Evolutionary conservation across 2,329 filamentous ascomycete genomes (phyloP).

Genomic region (Akanthomyces muscarius): DNA sequence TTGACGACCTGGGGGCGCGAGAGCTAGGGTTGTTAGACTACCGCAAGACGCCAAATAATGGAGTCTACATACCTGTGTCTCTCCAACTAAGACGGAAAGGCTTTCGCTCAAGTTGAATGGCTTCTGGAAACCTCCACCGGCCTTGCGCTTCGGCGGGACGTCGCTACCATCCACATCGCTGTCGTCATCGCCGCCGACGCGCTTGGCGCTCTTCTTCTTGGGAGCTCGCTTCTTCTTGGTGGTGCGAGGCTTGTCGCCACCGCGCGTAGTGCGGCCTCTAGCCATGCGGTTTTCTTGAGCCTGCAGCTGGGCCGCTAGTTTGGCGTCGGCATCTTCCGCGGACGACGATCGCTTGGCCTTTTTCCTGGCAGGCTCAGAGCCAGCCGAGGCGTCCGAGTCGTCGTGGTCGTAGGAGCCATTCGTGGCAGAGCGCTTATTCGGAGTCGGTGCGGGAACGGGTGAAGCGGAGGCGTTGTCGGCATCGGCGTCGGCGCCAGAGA

Average conservation of each 20-base stretch:
- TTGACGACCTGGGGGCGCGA: constrained; percentile 95
- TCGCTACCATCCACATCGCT: constrained; percentile 66
- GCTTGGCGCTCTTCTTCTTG: constrained; percentile 71
- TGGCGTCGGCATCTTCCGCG: constrained; percentile 74
- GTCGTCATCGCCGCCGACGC: constrained; percentile 73
- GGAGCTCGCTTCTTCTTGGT: constrained; percentile 64
- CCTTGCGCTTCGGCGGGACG: constrained; percentile 67
- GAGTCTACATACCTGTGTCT: constrained; percentile 53
- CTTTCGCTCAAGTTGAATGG: constrained; percentile 70
- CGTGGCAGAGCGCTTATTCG: constrained; percentile 33
- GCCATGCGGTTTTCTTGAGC: constrained; percentile 78
- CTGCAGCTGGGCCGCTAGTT: constrained; percentile 81
- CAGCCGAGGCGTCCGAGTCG: constrained; percentile 46
- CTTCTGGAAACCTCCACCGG: constrained; percentile 91
- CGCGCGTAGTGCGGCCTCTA: constrained; percentile 69
- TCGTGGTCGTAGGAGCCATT: constrained; percentile 34
- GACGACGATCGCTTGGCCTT: constrained; percentile 63
- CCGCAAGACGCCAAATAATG: background rate
- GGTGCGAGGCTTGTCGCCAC: constrained; percentile 54
- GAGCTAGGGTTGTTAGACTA: constrained; percentile 48
- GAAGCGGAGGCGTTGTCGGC: constrained; percentile 44
- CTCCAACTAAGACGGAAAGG: constrained; percentile 66
- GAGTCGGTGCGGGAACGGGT: constrained; percentile 29
- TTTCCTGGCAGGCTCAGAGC: constrained; percentile 49
- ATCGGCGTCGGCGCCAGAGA: constrained; percentile 49